Evolutionary conservation across 2,329 filamentous ascomycete species (phyloP).

Genomic region (Calonectria ilicicola): DNA sequence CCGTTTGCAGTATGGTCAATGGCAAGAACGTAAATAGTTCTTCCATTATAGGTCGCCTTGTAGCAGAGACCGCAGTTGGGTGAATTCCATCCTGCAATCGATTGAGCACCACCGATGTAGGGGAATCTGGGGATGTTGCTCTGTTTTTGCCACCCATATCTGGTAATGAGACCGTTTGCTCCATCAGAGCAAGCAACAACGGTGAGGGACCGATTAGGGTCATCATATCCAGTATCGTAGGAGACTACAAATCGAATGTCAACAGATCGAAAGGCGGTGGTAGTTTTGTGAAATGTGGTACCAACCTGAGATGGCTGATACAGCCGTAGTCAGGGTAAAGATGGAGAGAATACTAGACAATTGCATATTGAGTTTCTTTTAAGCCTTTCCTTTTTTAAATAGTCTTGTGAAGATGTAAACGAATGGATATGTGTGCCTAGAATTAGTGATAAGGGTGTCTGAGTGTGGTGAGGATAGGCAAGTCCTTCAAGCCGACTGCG

Average conservation of each 20-base stretch:
- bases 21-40: slow-evolving; percentile 65
- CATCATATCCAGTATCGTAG: slow-evolving; percentile 80
- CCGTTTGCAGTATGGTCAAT: slow-evolving; percentile 63
- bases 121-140: slow-evolving; percentile 63
- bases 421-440: background rate
- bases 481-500: slow-evolving; percentile 15
- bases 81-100: slow-evolving; percentile 68
- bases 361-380: slow-evolving; percentile 63
- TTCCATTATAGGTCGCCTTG: slow-evolving; percentile 63
- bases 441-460: background rate
- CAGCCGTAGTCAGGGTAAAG: slow-evolving; percentile 52
- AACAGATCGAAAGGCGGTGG: slow-evolving; percentile 6
- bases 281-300: background rate
- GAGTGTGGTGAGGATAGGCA: background rate
- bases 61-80: slow-evolving; percentile 71
- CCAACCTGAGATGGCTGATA: slow-evolving; percentile 51
- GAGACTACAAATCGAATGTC: slow-evolving; percentile 62
- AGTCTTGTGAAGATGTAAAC: background rate
- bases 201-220: slow-evolving; percentile 64
- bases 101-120: slow-evolving; percentile 65
- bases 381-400: slow-evolving; percentile 29
- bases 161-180: slow-evolving; percentile 71
- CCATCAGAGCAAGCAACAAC: slow-evolving; percentile 76
- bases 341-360: slow-evolving; percentile 54
- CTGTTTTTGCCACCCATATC: slow-evolving; percentile 67